phyloP scores from a whole-genome alignment of 768 basidiomycete genomes.

The Lentinula detonsa region DNA sequence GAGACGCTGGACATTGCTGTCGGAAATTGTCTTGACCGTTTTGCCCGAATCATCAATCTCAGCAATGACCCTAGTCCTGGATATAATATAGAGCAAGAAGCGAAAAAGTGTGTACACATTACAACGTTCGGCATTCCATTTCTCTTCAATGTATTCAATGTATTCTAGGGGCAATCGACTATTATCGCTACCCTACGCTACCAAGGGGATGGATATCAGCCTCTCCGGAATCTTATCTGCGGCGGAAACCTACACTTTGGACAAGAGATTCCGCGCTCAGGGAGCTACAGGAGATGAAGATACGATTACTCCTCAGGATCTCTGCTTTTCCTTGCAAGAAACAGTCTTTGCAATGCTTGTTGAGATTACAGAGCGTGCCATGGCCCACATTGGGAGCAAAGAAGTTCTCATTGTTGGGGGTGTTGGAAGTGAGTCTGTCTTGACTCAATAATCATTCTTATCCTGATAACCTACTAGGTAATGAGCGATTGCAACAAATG shows the following conservation, averaged over 20 bases:
- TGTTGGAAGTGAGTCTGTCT: constrained; percentile 82
- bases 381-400: constrained; percentile 96
- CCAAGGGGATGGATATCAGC: constrained; percentile 98
- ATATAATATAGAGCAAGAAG: constrained; percentile 95
- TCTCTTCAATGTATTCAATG: neutral
- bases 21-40: constrained; percentile 96
- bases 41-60: constrained; percentile 89
- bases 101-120: constrained; percentile 61
- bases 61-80: constrained; percentile 96
- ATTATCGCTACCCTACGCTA: constrained; percentile 84
- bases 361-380: constrained; percentile 97
- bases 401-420: constrained; percentile 98
- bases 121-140: neutral
- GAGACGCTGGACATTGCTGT: constrained; percentile 99
- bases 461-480: constrained; percentile 45
- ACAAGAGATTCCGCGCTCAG: constrained; percentile 74
- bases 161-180: constrained; percentile 71
- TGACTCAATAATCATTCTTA: neutral
- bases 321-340: constrained; percentile 97
- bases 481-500: constrained; percentile 93
- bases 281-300: constrained; percentile 39
- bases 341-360: constrained; percentile 98
- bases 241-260: constrained; percentile 79
- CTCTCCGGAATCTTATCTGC: constrained; percentile 92
- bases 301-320: constrained; percentile 88